Conservation (phyloP, 495 filamentous ascomycete species). For the Trichoderma reesei region DNA sequence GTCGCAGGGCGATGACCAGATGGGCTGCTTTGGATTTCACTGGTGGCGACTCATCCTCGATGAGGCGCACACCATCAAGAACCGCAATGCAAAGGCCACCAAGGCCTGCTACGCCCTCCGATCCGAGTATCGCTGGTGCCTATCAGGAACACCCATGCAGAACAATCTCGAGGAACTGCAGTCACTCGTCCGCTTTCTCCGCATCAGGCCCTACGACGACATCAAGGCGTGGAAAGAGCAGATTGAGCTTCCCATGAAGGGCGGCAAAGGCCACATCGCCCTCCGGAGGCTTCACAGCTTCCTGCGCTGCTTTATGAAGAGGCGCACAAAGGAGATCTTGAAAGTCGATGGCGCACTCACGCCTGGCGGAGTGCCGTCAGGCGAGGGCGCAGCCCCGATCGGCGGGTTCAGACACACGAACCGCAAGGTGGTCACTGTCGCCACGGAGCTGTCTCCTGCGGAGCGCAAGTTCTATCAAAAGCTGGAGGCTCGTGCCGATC, state of each 20-base stretch:
- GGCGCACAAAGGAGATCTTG: constrained; percentile 88
- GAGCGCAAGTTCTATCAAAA: constrained; percentile 80
- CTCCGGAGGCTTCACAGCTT: constrained; percentile 75
- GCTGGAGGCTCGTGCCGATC: constrained; percentile 73
- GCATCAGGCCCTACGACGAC: constrained; percentile 84
- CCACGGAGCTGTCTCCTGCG: constrained; percentile 65
- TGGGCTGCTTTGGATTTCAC: constrained; percentile 79
- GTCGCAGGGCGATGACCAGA: constrained; percentile 43
- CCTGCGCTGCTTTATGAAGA: constrained; percentile 91
- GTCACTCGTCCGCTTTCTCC: constrained; percentile 80
- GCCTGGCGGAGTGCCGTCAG: constrained; percentile 49
- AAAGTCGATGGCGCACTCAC: constrained; percentile 72
- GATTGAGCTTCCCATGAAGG: constrained; percentile 77
- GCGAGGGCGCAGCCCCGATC: constrained; percentile 34
- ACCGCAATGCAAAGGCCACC: constrained; percentile 88
- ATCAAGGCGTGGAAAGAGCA: constrained; percentile 76
- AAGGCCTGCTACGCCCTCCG: constrained; percentile 74
- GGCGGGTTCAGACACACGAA: constrained; percentile 76
- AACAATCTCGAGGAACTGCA: constrained; percentile 98
- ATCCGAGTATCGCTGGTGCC: constrained; percentile 84
- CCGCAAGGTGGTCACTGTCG: constrained; percentile 73
- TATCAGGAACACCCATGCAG: constrained; percentile 93
- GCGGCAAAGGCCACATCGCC: constrained; percentile 76
- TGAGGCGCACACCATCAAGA: constrained; percentile 97
- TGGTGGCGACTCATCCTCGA: constrained; percentile 96